Percentiles rank a stretch among this genome's conserved stretches.
phyloP scores from a whole-genome alignment of 2,329 filamentous ascomycete species.

The Didymella exigua region DNA sequence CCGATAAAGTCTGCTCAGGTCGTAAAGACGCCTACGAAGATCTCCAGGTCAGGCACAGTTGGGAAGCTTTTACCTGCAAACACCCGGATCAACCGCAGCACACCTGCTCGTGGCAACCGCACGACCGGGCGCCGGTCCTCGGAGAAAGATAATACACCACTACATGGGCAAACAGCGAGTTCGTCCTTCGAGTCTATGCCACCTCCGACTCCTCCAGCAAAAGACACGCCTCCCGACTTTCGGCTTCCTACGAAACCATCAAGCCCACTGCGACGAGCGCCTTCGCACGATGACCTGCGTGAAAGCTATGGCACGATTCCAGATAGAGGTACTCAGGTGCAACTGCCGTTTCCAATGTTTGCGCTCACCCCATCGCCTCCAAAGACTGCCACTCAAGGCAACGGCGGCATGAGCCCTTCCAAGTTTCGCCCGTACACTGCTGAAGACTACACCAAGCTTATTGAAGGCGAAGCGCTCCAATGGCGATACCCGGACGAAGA shows the following conservation, averaged over 20 bases:
- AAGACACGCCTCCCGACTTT: conserved; percentile 50
- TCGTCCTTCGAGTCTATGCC: conserved; percentile 18
- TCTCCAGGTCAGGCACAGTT: conserved; percentile 31
- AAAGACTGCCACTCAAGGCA: conserved; percentile 15
- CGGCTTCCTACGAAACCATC: conserved; percentile 9
- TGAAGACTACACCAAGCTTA: conserved; percentile 37
- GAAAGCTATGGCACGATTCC: conserved; percentile 18
- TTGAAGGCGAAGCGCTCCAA: conserved; percentile 27
- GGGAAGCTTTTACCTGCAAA: conserved; percentile 32
- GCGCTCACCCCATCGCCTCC: conserved; percentile 20
- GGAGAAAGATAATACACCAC: conserved; percentile 12
- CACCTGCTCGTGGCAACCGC: conserved; percentile 1
- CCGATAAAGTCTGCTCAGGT: conserved; percentile 23
- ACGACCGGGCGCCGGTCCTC: conserved; percentile 15
- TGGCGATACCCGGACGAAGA: conserved; percentile 23
- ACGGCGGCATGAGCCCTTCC: conserved; percentile 26
- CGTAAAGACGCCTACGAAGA: conserved; percentile 20
- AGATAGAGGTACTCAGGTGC: conserved; percentile 15
- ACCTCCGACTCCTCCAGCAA: conserved; percentile 52
- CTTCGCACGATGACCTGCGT: conserved; percentile 22
- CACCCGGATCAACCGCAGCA: conserved; percentile 1
- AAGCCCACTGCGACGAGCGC: conserved; percentile 28
- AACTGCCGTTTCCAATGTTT: conserved; percentile 24
- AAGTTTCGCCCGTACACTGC: conserved; percentile 33
- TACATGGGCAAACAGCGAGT: conserved; percentile 3